phyloP scores from a whole-genome alignment of 2,329 filamentous ascomycete genomes.

The Colletotrichum limetticola region DNA sequence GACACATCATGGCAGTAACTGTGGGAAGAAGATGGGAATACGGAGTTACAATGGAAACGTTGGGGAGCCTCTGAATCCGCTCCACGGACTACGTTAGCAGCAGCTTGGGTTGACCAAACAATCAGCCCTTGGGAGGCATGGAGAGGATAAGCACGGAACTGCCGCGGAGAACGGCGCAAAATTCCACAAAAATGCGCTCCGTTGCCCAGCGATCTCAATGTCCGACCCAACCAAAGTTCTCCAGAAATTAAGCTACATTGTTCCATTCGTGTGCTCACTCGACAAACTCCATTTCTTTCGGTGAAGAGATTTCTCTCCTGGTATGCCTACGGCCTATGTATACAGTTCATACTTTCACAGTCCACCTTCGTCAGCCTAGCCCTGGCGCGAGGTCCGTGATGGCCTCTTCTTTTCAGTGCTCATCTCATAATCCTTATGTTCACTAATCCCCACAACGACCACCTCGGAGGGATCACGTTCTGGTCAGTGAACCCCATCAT shows the following conservation, averaged over 20 bases:
- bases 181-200: not conserved
- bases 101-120: too few relatives aligned
- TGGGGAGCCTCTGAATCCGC: not conserved
- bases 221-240: not conserved
- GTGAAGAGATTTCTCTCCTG: not conserved
- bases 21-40: not conserved
- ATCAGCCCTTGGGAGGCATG: too few relatives aligned
- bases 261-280: not conserved
- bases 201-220: not conserved
- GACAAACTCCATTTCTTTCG: not conserved
- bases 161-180: not conserved
- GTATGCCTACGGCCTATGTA: not conserved
- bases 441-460: not conserved
- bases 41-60: not conserved
- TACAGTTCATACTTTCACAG: not conserved
- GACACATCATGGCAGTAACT: not conserved
- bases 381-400: not conserved
- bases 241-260: constrained; percentile 13
- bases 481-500: not conserved
- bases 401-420: not conserved
- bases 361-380: not conserved
- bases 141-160: not conserved
- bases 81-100: not conserved
- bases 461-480: not conserved
- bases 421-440: not conserved